Percentiles rank a stretch among this genome's conserved stretches.
phyloP scores from a whole-genome alignment of 345 rosid species.

The Melastoma malabathricum region DNA sequence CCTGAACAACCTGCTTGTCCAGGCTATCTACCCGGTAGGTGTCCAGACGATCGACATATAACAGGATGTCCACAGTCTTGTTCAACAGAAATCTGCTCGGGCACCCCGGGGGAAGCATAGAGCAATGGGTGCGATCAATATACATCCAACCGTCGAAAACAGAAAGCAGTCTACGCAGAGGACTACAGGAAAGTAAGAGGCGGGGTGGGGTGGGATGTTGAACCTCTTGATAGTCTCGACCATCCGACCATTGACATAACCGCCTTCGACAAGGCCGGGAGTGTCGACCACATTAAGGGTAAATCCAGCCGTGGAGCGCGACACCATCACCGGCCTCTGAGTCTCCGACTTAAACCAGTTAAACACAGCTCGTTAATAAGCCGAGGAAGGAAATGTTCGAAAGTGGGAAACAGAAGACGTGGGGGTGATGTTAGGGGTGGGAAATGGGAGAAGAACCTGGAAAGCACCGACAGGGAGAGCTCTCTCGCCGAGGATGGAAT shows the following conservation, averaged over 20 bases:
- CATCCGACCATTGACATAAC: conserved; percentile 68
- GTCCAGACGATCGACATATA: conserved; percentile 76
- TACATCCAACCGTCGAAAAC: neutral
- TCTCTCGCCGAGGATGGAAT: conserved; percentile 65
- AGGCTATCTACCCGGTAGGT: conserved; percentile 72
- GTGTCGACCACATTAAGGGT: conserved; percentile 66
- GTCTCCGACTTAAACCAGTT: conserved; percentile 37
- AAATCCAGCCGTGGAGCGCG: conserved; percentile 64
- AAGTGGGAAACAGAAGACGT: too few relatives aligned
- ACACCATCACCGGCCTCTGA: conserved; percentile 60
- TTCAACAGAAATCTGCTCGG: conserved; percentile 51
- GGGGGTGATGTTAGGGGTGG: neutral
- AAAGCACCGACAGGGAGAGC: conserved; percentile 63
- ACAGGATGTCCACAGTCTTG: conserved; percentile 56
- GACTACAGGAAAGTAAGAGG: neutral
- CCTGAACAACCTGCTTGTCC: conserved; percentile 60
- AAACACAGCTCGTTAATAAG: neutral
- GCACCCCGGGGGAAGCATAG: neutral
- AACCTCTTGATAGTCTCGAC: conserved; percentile 65
- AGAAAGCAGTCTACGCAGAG: neutral
- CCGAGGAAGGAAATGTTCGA: too few relatives aligned
- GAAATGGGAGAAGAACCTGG: conserved; percentile 27
- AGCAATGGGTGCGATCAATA: conserved; percentile 2
- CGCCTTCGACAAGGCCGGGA: conserved; percentile 81
- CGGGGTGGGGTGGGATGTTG: neutral